These are phyloP conservation scores for Ampelomyces quisqualis DNA, from an alignment of 2,329 filamentous ascomycete species.

Conservation along the genomic window DNA sequence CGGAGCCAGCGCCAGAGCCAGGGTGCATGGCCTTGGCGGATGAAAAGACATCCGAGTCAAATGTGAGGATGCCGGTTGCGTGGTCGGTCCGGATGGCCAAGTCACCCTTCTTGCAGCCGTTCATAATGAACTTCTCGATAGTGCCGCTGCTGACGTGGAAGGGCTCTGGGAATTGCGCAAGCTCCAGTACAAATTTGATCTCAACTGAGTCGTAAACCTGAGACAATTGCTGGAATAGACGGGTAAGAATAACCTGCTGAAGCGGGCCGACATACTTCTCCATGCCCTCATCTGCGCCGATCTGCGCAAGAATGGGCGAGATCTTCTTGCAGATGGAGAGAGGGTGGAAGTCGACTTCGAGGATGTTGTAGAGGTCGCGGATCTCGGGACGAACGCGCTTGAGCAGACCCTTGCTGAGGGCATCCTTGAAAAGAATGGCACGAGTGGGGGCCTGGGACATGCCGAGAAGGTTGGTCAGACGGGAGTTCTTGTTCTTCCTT, in stretches of 20 bases:
- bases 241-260: conserved; percentile 97
- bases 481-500: conserved; percentile 97
- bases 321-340: conserved; percentile 99
- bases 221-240: conserved; percentile 97
- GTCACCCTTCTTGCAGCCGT: conserved; percentile 99
- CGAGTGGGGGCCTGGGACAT: conserved; percentile 90
- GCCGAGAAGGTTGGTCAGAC: conserved; percentile 90
- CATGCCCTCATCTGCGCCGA: conserved; percentile 93
- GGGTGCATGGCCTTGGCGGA: conserved; percentile 89
- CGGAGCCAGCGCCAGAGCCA: conserved; percentile 80
- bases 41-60: conserved; percentile 97
- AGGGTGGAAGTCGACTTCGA: conserved; percentile 98
- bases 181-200: conserved; percentile 85
- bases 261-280: conserved; percentile 93
- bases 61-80: conserved; percentile 90
- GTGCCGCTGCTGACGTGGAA: conserved; percentile 89
- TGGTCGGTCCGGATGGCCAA: conserved; percentile 95
- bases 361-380: conserved; percentile 94
- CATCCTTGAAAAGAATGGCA: conserved; percentile 90
- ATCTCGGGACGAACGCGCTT: conserved; percentile 94
- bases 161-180: conserved; percentile 93
- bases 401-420: conserved; percentile 88
- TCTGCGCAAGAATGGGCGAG: conserved; percentile 90
- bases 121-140: conserved; percentile 99
- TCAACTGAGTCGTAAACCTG: conserved; percentile 99